Evolutionary conservation across 2,329 filamentous ascomycete genomes (phyloP).

Genomic region (Phyllosticta citrichinensis): DNA sequence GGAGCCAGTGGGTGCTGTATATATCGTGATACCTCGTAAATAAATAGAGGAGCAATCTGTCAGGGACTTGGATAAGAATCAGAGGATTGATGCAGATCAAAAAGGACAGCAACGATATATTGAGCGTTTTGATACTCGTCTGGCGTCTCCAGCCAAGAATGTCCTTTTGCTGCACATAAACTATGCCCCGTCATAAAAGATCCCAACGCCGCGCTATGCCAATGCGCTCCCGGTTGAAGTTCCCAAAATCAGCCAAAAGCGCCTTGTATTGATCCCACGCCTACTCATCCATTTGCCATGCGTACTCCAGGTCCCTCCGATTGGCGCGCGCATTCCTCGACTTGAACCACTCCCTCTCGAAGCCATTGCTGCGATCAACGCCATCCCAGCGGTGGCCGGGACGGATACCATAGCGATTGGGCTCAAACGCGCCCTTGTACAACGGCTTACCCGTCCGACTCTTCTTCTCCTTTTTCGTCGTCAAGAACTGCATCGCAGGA

Average conservation of each 20-base stretch:
- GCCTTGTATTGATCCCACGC: not conserved
- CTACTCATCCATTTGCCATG: constrained; percentile 92
- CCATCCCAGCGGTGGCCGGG: constrained; percentile 96
- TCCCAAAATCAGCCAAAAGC: not conserved
- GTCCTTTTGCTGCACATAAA: not conserved
- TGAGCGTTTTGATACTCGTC: not conserved
- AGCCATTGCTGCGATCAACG: constrained; percentile 86
- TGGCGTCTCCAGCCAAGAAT: too few species aligned
- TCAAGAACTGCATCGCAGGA: constrained; percentile 64
- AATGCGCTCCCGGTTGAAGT: not conserved
- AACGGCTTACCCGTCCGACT: constrained; percentile 49
- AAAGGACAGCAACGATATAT: not conserved
- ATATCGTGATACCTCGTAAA: not conserved
- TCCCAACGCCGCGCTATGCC: constrained; percentile 4
- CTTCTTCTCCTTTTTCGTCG: constrained; percentile 37
- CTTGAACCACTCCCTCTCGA: constrained; percentile 87
- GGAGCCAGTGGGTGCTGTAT: not conserved
- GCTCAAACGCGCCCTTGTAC: constrained; percentile 71
- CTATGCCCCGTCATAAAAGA: not conserved
- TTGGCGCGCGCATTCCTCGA: constrained; percentile 69
- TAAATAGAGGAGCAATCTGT: not conserved
- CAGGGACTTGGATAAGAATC: too few species aligned
- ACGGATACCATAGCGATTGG: constrained; percentile 87
- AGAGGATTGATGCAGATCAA: not conserved
- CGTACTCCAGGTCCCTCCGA: constrained; percentile 72